Conservation (phyloP, 2,329 filamentous ascomycete genomes). For the Dothideomycetidae sp. region DNA sequence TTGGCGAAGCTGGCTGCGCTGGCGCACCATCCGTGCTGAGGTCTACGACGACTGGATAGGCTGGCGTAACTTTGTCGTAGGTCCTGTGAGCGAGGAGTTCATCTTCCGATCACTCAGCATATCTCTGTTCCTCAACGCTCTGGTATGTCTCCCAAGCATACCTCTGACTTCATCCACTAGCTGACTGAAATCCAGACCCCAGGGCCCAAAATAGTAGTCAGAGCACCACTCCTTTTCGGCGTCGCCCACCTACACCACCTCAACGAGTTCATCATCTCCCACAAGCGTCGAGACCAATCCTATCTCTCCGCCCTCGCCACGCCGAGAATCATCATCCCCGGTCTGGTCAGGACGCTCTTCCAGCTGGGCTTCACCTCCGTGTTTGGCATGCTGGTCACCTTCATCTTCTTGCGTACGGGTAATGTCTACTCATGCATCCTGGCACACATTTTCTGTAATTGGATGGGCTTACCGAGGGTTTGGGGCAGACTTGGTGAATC, state of each 20-base stretch:
- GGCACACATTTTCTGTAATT: slow-evolving; percentile 84
- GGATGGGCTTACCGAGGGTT: slow-evolving; percentile 72
- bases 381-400: slow-evolving; percentile 87
- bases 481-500: slow-evolving; percentile 58
- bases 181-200: slow-evolving; percentile 12
- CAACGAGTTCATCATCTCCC: slow-evolving; percentile 78
- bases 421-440: slow-evolving; percentile 61
- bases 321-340: slow-evolving; percentile 23
- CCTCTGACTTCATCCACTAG: slow-evolving; percentile 20
- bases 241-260: slow-evolving; percentile 91
- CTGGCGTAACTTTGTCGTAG: slow-evolving; percentile 77
- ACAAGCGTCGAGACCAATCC: slow-evolving; percentile 47
- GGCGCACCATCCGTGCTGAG: slow-evolving; percentile 40
- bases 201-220: slow-evolving; percentile 50
- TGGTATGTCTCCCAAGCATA: slow-evolving; percentile 30
- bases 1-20: slow-evolving; percentile 50
- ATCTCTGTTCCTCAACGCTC: slow-evolving; percentile 64
- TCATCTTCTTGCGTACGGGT: slow-evolving; percentile 73
- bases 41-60: slow-evolving; percentile 60
- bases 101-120: slow-evolving; percentile 83
- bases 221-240: slow-evolving; percentile 79
- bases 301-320: slow-evolving; percentile 16
- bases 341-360: slow-evolving; percentile 55
- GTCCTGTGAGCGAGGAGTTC: slow-evolving; percentile 78
- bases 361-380: slow-evolving; percentile 84